phyloP scores from a whole-genome alignment of 371 early-diverging fungal genomes.

The Apophysomyces trapeziformis region DNA sequence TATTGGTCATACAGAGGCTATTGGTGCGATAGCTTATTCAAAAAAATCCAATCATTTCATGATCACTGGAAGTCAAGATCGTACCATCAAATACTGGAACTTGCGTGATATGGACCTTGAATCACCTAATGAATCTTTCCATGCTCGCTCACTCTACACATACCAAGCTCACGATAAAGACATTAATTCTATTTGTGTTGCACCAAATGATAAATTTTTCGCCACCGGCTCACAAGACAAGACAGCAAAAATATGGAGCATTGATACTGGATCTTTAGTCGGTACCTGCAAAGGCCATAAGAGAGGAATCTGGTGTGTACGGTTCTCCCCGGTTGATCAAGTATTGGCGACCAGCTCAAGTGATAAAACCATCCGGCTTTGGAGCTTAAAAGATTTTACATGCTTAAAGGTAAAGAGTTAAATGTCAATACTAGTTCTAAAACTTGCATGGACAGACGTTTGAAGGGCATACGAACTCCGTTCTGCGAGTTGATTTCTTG shows the following conservation, averaged over 20 bases:
- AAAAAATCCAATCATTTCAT: constrained; percentile 68
- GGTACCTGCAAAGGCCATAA: constrained; percentile 92
- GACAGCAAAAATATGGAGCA: constrained; percentile 93
- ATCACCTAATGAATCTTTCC: constrained; percentile 44
- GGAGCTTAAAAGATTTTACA: constrained; percentile 86
- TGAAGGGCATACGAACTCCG: constrained; percentile 96
- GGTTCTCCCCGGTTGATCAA: constrained; percentile 91
- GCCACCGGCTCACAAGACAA: constrained; percentile 98
- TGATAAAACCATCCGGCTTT: constrained; percentile 93
- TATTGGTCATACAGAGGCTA: constrained; percentile 91
- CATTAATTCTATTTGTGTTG: constrained; percentile 92
- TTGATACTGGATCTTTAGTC: constrained; percentile 80
- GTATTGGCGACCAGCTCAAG: constrained; percentile 89
- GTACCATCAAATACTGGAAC: constrained; percentile 96
- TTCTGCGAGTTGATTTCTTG: constrained; percentile 83
- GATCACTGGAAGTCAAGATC: constrained; percentile 90
- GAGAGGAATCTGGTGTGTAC: constrained; percentile 94
- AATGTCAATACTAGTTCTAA: neutral
- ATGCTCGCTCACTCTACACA: constrained; percentile 78
- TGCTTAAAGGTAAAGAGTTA: constrained; percentile 74
- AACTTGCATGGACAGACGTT: constrained; percentile 64
- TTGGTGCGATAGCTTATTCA: constrained; percentile 82
- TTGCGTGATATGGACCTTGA: constrained; percentile 55
- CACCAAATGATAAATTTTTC: constrained; percentile 92
- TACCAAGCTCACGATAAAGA: constrained; percentile 98